Base-by-base conservation (phyloP, 805 yeast species). In the Metschnikowia gruessii region DNA sequence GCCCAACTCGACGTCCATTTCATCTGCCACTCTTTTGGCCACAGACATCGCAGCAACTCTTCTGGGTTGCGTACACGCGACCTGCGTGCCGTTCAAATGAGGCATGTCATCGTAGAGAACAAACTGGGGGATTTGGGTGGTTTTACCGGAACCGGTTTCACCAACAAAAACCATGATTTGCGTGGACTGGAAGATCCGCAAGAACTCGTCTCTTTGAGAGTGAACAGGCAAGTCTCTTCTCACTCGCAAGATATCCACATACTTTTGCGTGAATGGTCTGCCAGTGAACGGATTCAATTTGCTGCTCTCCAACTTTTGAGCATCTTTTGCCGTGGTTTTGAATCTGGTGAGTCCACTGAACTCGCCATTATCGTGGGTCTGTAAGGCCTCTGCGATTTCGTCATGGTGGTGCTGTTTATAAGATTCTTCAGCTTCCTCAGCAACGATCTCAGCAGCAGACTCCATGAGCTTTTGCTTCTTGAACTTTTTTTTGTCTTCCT, bases 31-130 rank as follows among this genome's bases (percentile, higher is more conserved):
- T 74, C 99, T 86, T 54, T 87, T 84, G 17, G 98, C 98, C 48
- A 91, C 98, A 45, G 96, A 87, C 97, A 91, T 92, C 15, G 99
- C 98, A 16, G 99, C 99, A 56, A 92, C 98, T 70, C 99, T 83
- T 73, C 99, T 82, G 15, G 99, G 99, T 68, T 82, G 92, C 0
- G 98, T 91, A 81, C 97, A 91, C 1, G 97, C 98, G 45, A 92
- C 92, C 68, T 84, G 92, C 13, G 82, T 82, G 4, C 92, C 91
- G 43, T 71, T 70, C 55, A 89, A 72, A 60, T 89, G 96, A 15
- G 97, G 96, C 78, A 92, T 79, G 57, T 91, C 98, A 64, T 94
- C 97, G 59, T 80, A 89, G 41, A 84, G 71, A 18, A 92, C 97
- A 68, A 91, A 94, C 69, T 92, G 99, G 3, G 99, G 98, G 53